These are phyloP conservation scores for Trematosphaeria pertusa DNA, from an alignment of 2,329 filamentous ascomycete genomes.

Conservation along the genomic window DNA sequence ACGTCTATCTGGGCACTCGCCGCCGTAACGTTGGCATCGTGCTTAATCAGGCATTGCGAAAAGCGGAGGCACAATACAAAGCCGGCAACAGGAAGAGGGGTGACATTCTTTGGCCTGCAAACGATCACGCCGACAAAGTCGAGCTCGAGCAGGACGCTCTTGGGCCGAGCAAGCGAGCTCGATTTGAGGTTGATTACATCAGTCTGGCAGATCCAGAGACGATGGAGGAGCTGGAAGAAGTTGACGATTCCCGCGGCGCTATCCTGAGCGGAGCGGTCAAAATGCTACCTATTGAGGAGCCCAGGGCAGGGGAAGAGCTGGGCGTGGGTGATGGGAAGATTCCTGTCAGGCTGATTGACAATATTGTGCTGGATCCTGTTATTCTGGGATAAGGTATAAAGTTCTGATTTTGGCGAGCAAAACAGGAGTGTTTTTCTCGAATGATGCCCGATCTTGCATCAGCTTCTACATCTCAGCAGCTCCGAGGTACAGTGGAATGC, in stretches of 20 bases:
- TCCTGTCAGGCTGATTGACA: constrained; percentile 89
- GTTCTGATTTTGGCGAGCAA: not conserved
- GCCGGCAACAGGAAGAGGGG: constrained; percentile 62
- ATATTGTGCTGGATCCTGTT: constrained; percentile 68
- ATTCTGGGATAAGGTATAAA: not conserved
- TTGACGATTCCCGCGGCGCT: constrained; percentile 75
- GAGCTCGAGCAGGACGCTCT: constrained; percentile 69
- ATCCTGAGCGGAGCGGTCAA: constrained; percentile 90
- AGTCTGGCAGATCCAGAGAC: constrained; percentile 86
- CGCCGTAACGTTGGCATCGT: constrained; percentile 76
- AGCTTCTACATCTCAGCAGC: too few species aligned
- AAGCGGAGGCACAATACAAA: constrained; percentile 72
- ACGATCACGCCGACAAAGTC: constrained; percentile 62
- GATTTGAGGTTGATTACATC: constrained; percentile 89
- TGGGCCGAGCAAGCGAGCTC: constrained; percentile 65
- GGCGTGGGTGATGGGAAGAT: constrained; percentile 76
- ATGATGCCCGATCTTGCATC: too few species aligned
- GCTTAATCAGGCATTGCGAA: constrained; percentile 71
- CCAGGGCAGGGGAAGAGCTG: constrained; percentile 72
- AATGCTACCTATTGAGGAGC: constrained; percentile 81
- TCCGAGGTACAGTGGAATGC: too few species aligned
- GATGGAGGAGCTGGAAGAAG: constrained; percentile 75
- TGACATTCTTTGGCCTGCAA: constrained; percentile 76
- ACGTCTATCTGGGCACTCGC: constrained; percentile 85
- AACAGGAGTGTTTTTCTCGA: too few species aligned